These are phyloP conservation scores for Diatrype stigma DNA, from an alignment of 2,329 filamentous ascomycete species.

Conservation along the genomic window DNA sequence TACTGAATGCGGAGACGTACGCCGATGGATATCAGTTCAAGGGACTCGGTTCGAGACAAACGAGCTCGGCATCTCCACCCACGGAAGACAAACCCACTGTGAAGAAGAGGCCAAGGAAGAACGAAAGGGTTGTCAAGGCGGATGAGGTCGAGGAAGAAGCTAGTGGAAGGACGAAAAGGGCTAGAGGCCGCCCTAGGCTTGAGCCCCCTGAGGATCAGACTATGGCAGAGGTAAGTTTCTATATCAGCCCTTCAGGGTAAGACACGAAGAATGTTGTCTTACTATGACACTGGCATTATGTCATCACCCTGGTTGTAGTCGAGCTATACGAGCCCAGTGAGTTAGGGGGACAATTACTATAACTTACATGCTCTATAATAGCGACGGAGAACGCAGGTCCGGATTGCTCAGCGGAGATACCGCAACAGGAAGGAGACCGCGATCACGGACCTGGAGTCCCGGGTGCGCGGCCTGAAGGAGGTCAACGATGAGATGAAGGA, in stretches of 20 bases:
- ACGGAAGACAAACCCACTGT: conserved; percentile 10
- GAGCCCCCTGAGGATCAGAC: conserved; percentile 76
- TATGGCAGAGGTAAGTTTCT: conserved; percentile 65
- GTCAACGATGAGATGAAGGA: conserved; percentile 71
- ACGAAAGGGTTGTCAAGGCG: conserved; percentile 22
- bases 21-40: conserved; percentile 28
- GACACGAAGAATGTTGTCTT: too few species aligned
- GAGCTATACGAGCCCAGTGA: conserved; percentile 1
- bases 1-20: conserved; percentile 45
- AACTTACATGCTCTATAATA: conserved; percentile 31
- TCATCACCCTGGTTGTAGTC: not conserved
- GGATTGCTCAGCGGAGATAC: conserved; percentile 81
- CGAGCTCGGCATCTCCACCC: conserved; percentile 15
- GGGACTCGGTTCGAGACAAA: conserved; percentile 10
- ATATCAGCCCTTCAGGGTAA: too few species aligned
- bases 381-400: conserved; percentile 82
- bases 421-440: conserved; percentile 79
- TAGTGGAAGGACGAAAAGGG: conserved; percentile 57
- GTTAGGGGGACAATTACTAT: not conserved
- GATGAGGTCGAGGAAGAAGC: conserved; percentile 40
- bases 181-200: conserved; percentile 69
- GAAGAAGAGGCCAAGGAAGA: conserved; percentile 32
- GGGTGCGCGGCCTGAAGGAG: conserved; percentile 64
- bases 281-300: too few species aligned
- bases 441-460: conserved; percentile 67